Evolutionary conservation across 306 rosid genomes (phyloP).

Genomic region (Cucurbita maxima): DNA sequence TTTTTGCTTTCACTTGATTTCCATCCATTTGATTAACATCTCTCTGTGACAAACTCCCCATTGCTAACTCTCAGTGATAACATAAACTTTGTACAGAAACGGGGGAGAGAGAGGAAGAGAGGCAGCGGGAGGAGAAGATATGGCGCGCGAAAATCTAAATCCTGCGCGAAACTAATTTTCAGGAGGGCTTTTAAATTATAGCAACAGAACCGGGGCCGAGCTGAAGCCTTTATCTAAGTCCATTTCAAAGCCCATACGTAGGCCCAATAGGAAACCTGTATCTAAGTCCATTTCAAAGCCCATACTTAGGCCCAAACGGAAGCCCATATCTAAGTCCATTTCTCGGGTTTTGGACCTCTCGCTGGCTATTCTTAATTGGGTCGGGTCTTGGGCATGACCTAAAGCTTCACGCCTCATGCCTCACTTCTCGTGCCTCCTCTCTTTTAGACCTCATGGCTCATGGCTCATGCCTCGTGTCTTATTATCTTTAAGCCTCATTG

Average conservation of each 20-base stretch:
- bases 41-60: neutral
- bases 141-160: neutral
- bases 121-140: neutral
- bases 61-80: neutral
- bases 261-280: neutral
- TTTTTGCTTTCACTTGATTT: neutral
- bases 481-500: too few species aligned
- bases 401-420: too few species aligned
- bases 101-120: neutral
- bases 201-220: neutral
- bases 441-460: too few species aligned
- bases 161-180: neutral
- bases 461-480: too few species aligned
- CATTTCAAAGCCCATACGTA: neutral
- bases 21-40: neutral
- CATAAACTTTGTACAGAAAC: neutral
- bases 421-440: too few species aligned
- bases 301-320: neutral
- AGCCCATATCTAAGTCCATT: too few species aligned
- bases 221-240: neutral
- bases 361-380: too few species aligned
- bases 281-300: neutral
- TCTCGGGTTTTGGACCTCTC: too few species aligned
- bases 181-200: neutral
- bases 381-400: too few species aligned